Base-by-base conservation (phyloP, 192 early-diverging fungal species). In the Phlyctochytrium bullatum region DNA sequence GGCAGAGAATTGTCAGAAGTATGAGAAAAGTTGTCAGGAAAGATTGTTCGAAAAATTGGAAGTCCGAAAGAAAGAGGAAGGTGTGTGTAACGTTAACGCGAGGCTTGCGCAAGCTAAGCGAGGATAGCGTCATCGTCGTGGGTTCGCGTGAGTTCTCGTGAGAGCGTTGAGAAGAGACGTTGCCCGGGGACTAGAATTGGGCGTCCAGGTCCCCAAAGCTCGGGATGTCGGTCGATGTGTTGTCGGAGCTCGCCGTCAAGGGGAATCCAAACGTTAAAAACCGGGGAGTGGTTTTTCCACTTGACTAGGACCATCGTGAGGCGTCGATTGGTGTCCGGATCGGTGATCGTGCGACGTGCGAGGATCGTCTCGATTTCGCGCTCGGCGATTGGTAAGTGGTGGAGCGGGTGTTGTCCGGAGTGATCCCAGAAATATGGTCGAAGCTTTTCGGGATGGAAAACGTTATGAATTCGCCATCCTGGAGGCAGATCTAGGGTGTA, bases 381-480 rank as follows among this genome's bases (percentile, higher is more conserved):
- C 14, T 28, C 4, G 16, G 61, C 61, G 27, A 62, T 16, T 33
- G 32, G 20, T 17, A 62, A 25, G 17, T 14, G 10, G 20, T 62
- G 12, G 32, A 62, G 61, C 31, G 61, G 61, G 32, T 62, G 61
- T 16, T 10, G n/a, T 4, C 32, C 61, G 32, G 4, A 12, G 34
- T 27, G 34, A 36, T 62, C 61, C 61, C 61, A 62, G 34, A 16
- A 34, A 25, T 34, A 62, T 14, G 31, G 14, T 10, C 31, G 20
- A 16, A 62, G 61, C 24, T 62, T 62, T 25, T 62, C 61, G 16
- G 61, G 61, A 33, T 62, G 61, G 61, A 62, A 62, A 10, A 62
- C 61, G 34, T 4, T 4, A 62, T 62, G 61, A 33, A 34, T 34
- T 14, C 34, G 6, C 61, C 61, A 62, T 20, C 25, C 61, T 16